Conservation (phyloP, 2,329 filamentous ascomycete genomes). For the Ascochyta rabiei region DNA sequence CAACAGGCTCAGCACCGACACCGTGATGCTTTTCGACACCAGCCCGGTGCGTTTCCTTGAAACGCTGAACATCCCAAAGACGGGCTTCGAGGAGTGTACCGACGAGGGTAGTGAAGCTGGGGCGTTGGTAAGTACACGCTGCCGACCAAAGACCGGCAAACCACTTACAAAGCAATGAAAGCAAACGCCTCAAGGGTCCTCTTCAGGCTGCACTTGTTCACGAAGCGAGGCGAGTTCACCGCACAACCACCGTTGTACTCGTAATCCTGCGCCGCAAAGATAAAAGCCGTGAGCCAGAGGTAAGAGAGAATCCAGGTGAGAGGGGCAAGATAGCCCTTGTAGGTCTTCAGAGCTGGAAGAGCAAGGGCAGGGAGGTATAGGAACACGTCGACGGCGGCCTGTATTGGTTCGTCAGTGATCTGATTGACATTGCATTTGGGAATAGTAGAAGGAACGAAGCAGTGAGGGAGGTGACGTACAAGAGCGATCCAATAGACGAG, state of each 20-base stretch:
- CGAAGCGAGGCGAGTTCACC: conserved; percentile 14
- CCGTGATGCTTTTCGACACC: conserved; percentile 7
- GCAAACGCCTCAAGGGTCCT: conserved; percentile 29
- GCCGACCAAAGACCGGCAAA: neutral
- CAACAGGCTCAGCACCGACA: conserved; percentile 5
- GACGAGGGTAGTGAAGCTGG: conserved; percentile 27
- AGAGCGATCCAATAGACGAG: conserved; percentile 27
- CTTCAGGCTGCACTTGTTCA: conserved; percentile 26
- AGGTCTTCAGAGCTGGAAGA: conserved; percentile 20
- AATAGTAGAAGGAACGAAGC: neutral
- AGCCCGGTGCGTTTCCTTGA: conserved; percentile 1
- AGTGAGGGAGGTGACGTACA: conserved; percentile 4
- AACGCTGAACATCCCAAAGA: conserved; percentile 26
- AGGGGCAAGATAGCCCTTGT: conserved; percentile 31
- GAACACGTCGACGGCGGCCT: conserved; percentile 22
- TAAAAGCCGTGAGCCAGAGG: conserved; percentile 35
- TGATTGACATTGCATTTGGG: neutral
- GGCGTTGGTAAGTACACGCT: neutral
- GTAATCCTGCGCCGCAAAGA: conserved; percentile 33
- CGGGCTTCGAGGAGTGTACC: conserved; percentile 24
- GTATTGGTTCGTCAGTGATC: neutral
- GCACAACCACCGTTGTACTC: conserved; percentile 16
- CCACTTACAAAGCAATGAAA: conserved; percentile 33
- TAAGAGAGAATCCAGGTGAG: conserved; percentile 28
- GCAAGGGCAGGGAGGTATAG: conserved; percentile 22